Evolutionary conservation across 805 yeast genomes (phyloP).

Genomic region (Schwanniomyces occidentalis): DNA sequence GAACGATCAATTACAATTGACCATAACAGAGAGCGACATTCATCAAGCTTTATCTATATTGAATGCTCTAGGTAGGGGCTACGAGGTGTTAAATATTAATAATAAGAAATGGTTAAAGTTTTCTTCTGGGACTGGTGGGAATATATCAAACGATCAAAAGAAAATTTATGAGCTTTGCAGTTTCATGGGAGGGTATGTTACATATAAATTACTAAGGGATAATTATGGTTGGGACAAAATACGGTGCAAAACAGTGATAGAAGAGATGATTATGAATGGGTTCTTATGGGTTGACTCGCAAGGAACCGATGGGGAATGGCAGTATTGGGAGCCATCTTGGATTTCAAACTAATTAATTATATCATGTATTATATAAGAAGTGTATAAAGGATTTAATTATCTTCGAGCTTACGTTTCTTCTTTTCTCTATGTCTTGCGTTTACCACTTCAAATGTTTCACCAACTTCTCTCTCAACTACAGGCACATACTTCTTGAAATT

Average conservation of each 20-base stretch:
- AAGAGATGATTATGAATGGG: conserved; percentile 81
- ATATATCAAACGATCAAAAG: conserved; percentile 59
- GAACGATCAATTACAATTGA: conserved; percentile 28
- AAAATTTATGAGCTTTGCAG: conserved; percentile 74
- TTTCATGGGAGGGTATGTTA: conserved; percentile 70
- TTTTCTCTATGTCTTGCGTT: conserved; percentile 60
- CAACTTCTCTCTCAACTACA: conserved; percentile 52
- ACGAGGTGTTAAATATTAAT: conserved; percentile 60
- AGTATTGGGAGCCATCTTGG: conserved; percentile 80
- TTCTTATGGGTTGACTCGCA: conserved; percentile 78
- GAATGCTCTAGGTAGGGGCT: conserved; percentile 65
- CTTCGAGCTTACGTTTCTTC: conserved; percentile 27
- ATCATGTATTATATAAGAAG: background rate
- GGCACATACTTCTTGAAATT: conserved; percentile 58
- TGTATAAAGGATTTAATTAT: background rate
- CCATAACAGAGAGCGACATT: conserved; percentile 51
- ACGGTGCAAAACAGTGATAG: conserved; percentile 62
- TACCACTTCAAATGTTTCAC: conserved; percentile 66
- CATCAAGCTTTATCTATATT: conserved; percentile 55
- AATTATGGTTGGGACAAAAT: conserved; percentile 73
- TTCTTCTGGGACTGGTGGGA: conserved; percentile 26
- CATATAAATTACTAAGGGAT: conserved; percentile 61
- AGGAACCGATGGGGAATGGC: conserved; percentile 43
- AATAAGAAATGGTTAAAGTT: conserved; percentile 52
- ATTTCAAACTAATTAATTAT: conserved; percentile 28